phyloP scores from a whole-genome alignment of 164 flowering plant genomes.

The Annona cherimola region DNA sequence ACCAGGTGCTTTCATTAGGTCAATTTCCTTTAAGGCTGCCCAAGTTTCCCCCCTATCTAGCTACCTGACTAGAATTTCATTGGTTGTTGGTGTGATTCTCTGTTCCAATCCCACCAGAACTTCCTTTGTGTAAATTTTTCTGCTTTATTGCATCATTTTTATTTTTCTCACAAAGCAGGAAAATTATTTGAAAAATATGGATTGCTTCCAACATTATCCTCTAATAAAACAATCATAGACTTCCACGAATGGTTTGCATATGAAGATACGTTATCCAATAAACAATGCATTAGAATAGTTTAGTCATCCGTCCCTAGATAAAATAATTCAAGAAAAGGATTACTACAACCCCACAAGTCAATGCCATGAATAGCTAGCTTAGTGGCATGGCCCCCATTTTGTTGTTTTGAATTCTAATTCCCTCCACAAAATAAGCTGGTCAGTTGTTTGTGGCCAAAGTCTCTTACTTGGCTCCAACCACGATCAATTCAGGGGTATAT shows the following conservation, averaged over 20 bases:
- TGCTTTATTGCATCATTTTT: too few species aligned
- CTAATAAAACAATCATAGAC: conserved; percentile 1
- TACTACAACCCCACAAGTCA: conserved; percentile 39
- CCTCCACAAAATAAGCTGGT: conserved; percentile 31
- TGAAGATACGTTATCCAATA: background rate
- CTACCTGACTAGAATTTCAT: too few species aligned
- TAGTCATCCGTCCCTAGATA: conserved; percentile 5
- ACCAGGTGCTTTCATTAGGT: too few species aligned
- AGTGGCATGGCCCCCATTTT: background rate
- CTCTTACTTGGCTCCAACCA: conserved; percentile 18
- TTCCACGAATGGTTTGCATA: conserved; percentile 12
- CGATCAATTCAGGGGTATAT: conserved; percentile 16
- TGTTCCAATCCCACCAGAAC: too few species aligned
- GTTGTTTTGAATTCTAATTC: conserved; percentile 14
- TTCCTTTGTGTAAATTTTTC: too few species aligned
- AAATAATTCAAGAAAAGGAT: conserved; percentile 22
- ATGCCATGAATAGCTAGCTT: conserved; percentile 5
- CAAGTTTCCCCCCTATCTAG: too few species aligned
- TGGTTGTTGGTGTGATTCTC: too few species aligned
- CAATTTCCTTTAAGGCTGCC: too few species aligned
- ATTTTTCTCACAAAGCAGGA: too few species aligned
- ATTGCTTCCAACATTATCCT: too few species aligned
- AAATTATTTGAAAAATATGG: too few species aligned
- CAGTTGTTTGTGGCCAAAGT: conserved; percentile 40
- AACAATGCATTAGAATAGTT: background rate